Percentiles rank a stretch among this genome's conserved stretches.
Evolutionary conservation across 2,329 filamentous ascomycete genomes (phyloP).

Genomic region (Zarea fungicola): DNA sequence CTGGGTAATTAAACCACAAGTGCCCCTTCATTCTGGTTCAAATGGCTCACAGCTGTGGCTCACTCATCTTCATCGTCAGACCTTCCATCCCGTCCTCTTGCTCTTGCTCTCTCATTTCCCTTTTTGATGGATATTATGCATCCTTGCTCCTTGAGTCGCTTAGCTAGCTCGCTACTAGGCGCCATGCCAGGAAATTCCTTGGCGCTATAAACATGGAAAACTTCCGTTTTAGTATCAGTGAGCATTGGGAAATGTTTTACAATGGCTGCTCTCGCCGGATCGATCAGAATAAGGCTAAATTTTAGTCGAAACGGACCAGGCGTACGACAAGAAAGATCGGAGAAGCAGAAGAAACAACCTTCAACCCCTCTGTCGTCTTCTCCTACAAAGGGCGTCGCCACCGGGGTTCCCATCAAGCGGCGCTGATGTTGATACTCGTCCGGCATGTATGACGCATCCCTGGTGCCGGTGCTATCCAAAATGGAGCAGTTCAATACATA

Average conservation of each 20-base stretch:
- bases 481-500: conserved; percentile 74
- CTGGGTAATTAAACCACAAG: neutral
- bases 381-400: conserved; percentile 71
- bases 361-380: conserved; percentile 67
- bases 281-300: conserved; percentile 68
- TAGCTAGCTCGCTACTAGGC: conserved; percentile 68
- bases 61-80: conserved; percentile 12
- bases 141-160: conserved; percentile 70
- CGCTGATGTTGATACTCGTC: conserved; percentile 67
- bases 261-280: conserved; percentile 50
- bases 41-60: neutral
- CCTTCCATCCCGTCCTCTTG: neutral
- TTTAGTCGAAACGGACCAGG: conserved; percentile 70
- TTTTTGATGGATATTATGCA: conserved; percentile 85
- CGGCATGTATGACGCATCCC: conserved; percentile 67
- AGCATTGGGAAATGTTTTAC: conserved; percentile 43
- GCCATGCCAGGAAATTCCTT: conserved; percentile 86
- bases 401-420: conserved; percentile 73
- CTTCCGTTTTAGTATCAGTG: conserved; percentile 55
- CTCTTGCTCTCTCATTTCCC: conserved; percentile 55
- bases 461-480: conserved; percentile 61
- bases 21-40: neutral
- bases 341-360: conserved; percentile 82
- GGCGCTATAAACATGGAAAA: conserved; percentile 76
- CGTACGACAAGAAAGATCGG: conserved; percentile 73